Conservation (phyloP, 345 rosid genomes). For the Syzygium aqueum region DNA sequence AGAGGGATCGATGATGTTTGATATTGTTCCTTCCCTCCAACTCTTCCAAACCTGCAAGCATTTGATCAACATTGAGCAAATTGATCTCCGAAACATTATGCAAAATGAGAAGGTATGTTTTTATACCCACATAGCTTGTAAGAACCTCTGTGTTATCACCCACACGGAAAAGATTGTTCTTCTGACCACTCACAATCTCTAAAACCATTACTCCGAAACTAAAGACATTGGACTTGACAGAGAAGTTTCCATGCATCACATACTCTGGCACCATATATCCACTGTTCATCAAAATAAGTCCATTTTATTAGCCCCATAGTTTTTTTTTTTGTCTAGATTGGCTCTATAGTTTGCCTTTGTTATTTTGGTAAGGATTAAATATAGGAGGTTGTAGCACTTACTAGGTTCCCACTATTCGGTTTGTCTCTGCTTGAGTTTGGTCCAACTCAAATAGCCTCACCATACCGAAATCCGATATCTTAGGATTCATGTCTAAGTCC, state of each 20-base stretch:
- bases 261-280: constrained; percentile 48
- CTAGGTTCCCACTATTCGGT: constrained; percentile 34
- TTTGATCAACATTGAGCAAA: neutral
- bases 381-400: constrained; percentile 2
- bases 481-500: constrained; percentile 31
- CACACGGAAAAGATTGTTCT: constrained; percentile 7
- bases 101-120: neutral
- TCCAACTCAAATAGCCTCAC: constrained; percentile 30
- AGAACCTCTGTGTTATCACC: constrained; percentile 16
- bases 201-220: constrained; percentile 41
- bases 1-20: constrained; percentile 28
- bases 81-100: neutral
- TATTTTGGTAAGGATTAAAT: neutral
- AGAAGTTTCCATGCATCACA: constrained; percentile 33
- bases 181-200: constrained; percentile 41
- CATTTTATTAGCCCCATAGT: neutral
- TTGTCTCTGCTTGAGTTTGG: constrained; percentile 24
- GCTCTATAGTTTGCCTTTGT: neutral
- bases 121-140: constrained; percentile 21
- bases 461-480: constrained; percentile 46
- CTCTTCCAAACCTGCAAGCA: constrained; percentile 41
- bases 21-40: constrained; percentile 32
- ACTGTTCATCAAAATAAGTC: constrained; percentile 6
- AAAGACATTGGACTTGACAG: constrained; percentile 45
- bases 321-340: no score